Evolutionary conservation across 2,329 filamentous ascomycete genomes (phyloP).

Genomic region (Fusarium equiseti): DNA sequence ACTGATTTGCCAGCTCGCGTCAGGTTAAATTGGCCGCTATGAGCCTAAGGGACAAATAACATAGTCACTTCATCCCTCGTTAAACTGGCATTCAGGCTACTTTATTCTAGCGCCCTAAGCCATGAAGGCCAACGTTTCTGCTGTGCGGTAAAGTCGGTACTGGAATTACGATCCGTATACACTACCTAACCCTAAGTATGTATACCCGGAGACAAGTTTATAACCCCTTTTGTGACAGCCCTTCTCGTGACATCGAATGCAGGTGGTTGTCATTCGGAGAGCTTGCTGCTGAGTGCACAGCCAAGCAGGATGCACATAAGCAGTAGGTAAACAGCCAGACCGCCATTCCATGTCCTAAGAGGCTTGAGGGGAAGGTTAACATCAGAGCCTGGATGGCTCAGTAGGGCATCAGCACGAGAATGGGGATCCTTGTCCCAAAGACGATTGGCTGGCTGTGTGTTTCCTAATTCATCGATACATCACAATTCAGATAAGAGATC

Average conservation of each 20-base stretch:
- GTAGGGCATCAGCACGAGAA: neutral
- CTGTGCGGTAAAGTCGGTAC: neutral
- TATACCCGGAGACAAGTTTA: neutral
- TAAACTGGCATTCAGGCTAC: neutral
- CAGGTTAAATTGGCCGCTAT: neutral
- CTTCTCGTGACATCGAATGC: neutral
- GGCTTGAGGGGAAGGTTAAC: neutral
- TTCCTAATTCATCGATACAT: slow-evolving; percentile 6
- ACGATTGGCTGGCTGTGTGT: neutral
- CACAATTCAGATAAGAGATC: neutral
- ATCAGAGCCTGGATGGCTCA: neutral
- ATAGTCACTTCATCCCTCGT: neutral
- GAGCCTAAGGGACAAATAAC: neutral
- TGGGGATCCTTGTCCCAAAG: neutral
- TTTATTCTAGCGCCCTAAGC: neutral
- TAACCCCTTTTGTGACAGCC: neutral
- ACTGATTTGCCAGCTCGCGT: neutral
- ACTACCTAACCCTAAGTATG: neutral
- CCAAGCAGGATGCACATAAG: neutral
- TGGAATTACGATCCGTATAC: neutral
- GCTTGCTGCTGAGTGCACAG: slow-evolving; percentile 9
- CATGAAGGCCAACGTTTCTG: neutral
- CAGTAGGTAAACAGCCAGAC: slow-evolving; percentile 12
- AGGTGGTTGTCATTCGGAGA: slow-evolving; percentile 7
- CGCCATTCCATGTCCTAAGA: slow-evolving; percentile 19